These are phyloP conservation scores for Phalaenopsis equestris DNA, from an alignment of 106 monocot species.

Conservation along the genomic window DNA sequence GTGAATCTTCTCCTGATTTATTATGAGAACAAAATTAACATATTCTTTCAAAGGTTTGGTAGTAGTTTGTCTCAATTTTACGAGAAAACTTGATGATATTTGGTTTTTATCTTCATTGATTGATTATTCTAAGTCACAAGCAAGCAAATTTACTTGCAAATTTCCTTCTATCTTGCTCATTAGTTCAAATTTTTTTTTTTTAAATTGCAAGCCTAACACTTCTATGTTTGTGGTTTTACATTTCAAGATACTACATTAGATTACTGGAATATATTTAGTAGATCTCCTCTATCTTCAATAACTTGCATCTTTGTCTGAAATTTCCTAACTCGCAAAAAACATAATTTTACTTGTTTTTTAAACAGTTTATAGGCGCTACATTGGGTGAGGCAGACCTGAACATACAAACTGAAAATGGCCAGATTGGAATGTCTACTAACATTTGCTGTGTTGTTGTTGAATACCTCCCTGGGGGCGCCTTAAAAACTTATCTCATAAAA, in stretches of 20 bases:
- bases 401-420: conserved; percentile 75
- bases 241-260: neutral
- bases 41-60: no score
- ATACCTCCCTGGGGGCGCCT: conserved; percentile 76
- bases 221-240: neutral
- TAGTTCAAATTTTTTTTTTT: neutral
- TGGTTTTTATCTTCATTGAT: no score
- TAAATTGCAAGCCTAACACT: neutral
- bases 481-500: conserved; percentile 84
- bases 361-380: conserved; percentile 79
- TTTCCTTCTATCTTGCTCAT: neutral
- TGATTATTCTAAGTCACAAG: neutral
- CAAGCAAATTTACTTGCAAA: neutral
- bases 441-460: conserved; percentile 87
- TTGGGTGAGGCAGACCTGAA: conserved; percentile 59
- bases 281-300: neutral
- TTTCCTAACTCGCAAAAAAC: neutral
- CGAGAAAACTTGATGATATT: no score
- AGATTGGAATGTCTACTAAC: conserved; percentile 64
- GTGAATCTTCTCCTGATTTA: no score
- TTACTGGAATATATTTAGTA: neutral
- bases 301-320: neutral
- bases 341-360: conserved; percentile 9
- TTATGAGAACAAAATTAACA: no score
- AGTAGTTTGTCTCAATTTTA: no score